Evolutionary conservation across 2,329 filamentous ascomycete species (phyloP), one percentile per base, ranked within the genome.

Genomic region (Cadophora sp.): DNA sequence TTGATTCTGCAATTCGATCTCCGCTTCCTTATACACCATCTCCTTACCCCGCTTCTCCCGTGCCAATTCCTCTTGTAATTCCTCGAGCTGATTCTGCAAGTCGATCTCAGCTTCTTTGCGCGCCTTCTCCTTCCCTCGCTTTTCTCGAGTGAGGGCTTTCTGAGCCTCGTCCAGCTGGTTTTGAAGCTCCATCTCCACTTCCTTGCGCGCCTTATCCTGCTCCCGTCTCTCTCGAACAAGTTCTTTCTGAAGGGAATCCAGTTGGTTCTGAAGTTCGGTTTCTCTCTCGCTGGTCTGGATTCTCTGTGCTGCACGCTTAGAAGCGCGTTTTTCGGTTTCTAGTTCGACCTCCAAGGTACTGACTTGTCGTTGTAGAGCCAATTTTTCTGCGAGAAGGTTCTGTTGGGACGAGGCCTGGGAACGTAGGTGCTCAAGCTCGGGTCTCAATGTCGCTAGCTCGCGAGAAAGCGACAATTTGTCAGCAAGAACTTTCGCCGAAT

Each of bases 341-440:
- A 97, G 84, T 74, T 97, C 92, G 53, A 93, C 89, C 78, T 97
- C 92, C 2, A 94, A 79, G 1, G 90, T 89, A 75, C 86, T 90
- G 31, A 97, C 79, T 79, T 96, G 92, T 58, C 92, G 89, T 76
- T 96, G 90, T 16, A 97, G 81, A 1, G 91, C 86, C 56, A 95
- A 83, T 78, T 97, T 97, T 77, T 97, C 93, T 1, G 91, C 84
- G 19, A 97, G 83, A 12, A 92, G 82, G 1, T 86, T 85, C 75
- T 94, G 89, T 64, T 94, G 88, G 16, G 84, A 83, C 37, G 81
- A 79, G 24, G 82, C 83, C 76, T 91, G 88, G 7, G 84, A 82
- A 71, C 84, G 85, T 16, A 91, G 79, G 74, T 89, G 86, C 70
- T 90, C 87, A 40, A 91, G 75, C 77, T 91, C 89, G 2, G 86